Percentiles rank a stretch among this genome's conserved stretches.
These are phyloP conservation scores for Poronia punctata DNA, from an alignment of 495 filamentous ascomycete species.

Conservation along the genomic window DNA sequence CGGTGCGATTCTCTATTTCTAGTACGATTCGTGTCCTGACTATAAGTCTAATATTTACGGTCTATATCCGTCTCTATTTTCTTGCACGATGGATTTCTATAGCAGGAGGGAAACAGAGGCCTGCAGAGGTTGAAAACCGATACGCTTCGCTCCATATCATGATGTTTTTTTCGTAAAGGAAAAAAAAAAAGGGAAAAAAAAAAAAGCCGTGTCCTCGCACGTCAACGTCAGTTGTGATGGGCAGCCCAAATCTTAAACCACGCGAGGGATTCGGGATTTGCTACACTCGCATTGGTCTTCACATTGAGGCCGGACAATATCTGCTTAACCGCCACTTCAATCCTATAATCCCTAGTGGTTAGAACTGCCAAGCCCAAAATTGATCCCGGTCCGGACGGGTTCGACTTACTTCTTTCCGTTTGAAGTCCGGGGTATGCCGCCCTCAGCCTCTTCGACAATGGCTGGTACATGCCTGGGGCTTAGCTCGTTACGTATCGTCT, in stretches of 20 bases:
- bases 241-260: slow-evolving; percentile 75
- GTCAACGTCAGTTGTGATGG: slow-evolving; percentile 15
- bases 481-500: slow-evolving; percentile 60
- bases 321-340: slow-evolving; percentile 89
- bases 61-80: too few species aligned
- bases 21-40: too few species aligned
- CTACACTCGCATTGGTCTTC: slow-evolving; percentile 79
- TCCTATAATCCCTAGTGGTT: slow-evolving; percentile 32
- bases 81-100: too few species aligned
- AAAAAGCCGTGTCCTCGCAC: too few species aligned
- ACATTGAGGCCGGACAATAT: slow-evolving; percentile 82
- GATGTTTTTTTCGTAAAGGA: too few species aligned
- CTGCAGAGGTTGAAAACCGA: too few species aligned
- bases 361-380: slow-evolving; percentile 1
- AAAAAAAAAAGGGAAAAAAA: too few species aligned
- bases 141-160: too few species aligned
- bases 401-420: slow-evolving; percentile 78
- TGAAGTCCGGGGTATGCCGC: slow-evolving; percentile 76
- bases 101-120: too few species aligned
- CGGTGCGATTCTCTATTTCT: too few species aligned
- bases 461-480: slow-evolving; percentile 82
- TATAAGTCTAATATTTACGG: too few species aligned
- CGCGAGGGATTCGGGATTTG: slow-evolving; percentile 73
- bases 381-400: neutral
- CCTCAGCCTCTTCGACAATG: slow-evolving; percentile 64